Base-by-base conservation (phyloP, 305 asterid species). In the Solanum hybrid region DNA sequence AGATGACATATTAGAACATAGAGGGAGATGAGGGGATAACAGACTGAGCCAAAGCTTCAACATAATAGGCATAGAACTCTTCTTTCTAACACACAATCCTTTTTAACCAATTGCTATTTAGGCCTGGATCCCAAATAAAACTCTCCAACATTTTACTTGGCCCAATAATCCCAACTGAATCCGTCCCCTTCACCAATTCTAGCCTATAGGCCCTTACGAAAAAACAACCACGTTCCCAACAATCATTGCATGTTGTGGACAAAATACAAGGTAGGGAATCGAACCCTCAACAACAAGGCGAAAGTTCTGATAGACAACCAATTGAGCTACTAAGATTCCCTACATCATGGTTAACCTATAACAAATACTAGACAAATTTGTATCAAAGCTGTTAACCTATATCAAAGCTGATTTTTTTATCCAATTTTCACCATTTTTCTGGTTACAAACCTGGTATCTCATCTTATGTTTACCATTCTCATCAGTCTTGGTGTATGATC, bases 401-500 rank as follows among this genome's bases (percentile, higher is more conserved):
- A n/a, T 66, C 75, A 24, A 71, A 71, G 77, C 7, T 71, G 19
- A 26, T 0, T 11, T 71, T 26, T 71, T 71, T 71, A 71, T 71
- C 22, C 36, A 19, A 84, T 31, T 31, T 84, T 40, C 51, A 84
- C 42, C 13, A 60, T 42, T 81, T 45, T 29, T 84, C 42, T 5
- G 66, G 79, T 32, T 88, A 10, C 94, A 75, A 38, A 96, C 98
- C 98, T 92, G 7, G 71, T 91, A 90, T 19, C 1, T 0, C 34
- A 24, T 88, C 84, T 31, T 78, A n/a, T 77, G 87, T 31, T 89
- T 87, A 71, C 94, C 94, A 90, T 88, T 78, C 77, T 78, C 88
- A 38, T 89, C 91, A 80, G 69, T 73, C 93, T 88, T 91, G 76
- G 31, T 13, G 88, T 91, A 92, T 66, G 97, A 97, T 42, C 32